Conservation (phyloP, 2,329 filamentous ascomycete species). For the Pyricularia grisea region DNA sequence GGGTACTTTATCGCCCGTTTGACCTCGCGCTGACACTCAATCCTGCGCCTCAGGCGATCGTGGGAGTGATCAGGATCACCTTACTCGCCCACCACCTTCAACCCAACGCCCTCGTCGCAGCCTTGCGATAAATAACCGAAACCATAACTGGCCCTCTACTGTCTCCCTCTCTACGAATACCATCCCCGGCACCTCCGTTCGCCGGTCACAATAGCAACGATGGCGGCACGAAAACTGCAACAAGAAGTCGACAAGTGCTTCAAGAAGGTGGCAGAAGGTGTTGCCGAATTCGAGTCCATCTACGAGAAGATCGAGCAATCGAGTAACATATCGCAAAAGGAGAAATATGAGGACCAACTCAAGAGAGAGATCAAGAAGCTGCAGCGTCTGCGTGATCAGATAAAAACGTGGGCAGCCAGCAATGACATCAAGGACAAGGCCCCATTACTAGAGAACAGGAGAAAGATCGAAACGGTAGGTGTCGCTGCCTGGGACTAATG, state of each 20-base stretch:
- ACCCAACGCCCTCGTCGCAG: neutral
- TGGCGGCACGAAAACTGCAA: constrained; percentile 93
- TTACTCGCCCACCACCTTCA: neutral
- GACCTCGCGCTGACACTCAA: neutral
- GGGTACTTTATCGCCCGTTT: neutral
- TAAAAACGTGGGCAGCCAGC: constrained; percentile 97
- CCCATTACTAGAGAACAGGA: constrained; percentile 85
- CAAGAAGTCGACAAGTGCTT: constrained; percentile 99
- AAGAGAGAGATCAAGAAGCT: constrained; percentile 99
- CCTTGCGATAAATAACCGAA: neutral
- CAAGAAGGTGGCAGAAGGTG: constrained; percentile 94
- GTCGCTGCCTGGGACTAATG: neutral
- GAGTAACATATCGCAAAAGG: constrained; percentile 88
- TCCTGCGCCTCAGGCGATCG: neutral
- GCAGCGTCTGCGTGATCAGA: constrained; percentile 92
- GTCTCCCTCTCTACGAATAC: neutral
- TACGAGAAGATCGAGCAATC: constrained; percentile 97
- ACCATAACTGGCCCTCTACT: neutral
- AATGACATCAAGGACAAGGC: constrained; percentile 99
- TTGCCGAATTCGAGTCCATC: constrained; percentile 84
- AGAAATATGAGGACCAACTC: constrained; percentile 94
- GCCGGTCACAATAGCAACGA: constrained; percentile 33
- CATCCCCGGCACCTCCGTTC: neutral
- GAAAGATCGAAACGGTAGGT: constrained; percentile 91
- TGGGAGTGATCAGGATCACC: neutral